These are phyloP conservation scores for Colletotrichum sp. DNA, from an alignment of 2,329 filamentous ascomycete genomes.

Conservation along the genomic window DNA sequence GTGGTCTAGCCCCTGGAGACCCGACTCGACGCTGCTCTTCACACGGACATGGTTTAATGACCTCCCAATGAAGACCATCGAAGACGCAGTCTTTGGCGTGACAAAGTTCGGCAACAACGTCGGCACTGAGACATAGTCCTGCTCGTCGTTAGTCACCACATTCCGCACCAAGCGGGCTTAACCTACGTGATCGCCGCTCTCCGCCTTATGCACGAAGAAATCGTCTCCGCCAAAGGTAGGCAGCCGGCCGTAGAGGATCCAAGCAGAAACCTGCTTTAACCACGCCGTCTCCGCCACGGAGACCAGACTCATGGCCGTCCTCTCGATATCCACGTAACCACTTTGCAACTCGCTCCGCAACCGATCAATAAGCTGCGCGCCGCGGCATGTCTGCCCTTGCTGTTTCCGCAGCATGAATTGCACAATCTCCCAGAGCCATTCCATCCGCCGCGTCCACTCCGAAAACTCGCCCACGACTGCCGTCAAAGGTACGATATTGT, in stretches of 20 bases:
- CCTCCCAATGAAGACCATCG: slow-evolving; percentile 89
- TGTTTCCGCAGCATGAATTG: slow-evolving; percentile 65
- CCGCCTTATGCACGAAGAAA: slow-evolving; percentile 76
- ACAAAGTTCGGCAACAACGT: slow-evolving; percentile 81
- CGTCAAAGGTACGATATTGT: slow-evolving; percentile 91
- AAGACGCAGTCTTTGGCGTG: slow-evolving; percentile 72
- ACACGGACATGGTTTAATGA: slow-evolving; percentile 84
- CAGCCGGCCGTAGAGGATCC: slow-evolving; percentile 87
- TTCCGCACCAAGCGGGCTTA: neutral
- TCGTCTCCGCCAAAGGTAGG: slow-evolving; percentile 80
- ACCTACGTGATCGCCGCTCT: slow-evolving; percentile 45
- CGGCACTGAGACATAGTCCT: slow-evolving; percentile 64
- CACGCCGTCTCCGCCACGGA: slow-evolving; percentile 85
- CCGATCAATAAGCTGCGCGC: slow-evolving; percentile 77
- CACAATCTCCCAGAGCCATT: slow-evolving; percentile 82
- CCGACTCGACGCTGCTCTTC: slow-evolving; percentile 49
- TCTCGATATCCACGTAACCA: slow-evolving; percentile 86
- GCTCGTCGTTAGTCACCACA: slow-evolving; percentile 9
- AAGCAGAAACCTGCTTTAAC: slow-evolving; percentile 88
- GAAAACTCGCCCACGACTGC: slow-evolving; percentile 83
- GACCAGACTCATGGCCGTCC: slow-evolving; percentile 75
- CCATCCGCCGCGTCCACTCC: slow-evolving; percentile 83
- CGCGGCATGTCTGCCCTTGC: slow-evolving; percentile 56
- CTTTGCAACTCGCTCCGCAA: slow-evolving; percentile 81
- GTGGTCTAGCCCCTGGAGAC: slow-evolving; percentile 59